phyloP scores from a whole-genome alignment of 345 rosid species.

The Fremontodendron californicum region DNA sequence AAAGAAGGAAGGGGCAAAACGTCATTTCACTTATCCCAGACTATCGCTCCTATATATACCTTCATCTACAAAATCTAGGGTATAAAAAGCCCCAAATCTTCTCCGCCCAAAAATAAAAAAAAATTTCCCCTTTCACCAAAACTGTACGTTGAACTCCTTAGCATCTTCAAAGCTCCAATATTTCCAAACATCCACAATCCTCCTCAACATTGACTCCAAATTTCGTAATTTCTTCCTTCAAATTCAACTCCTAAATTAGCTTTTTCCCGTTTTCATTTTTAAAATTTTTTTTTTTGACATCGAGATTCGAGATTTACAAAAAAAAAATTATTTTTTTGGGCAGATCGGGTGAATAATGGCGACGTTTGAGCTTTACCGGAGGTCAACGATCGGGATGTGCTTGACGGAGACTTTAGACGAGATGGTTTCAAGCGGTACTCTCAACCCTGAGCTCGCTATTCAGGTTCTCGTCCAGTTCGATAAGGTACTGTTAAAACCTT shows the following conservation, averaged over 20 bases:
- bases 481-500: constrained; percentile 46
- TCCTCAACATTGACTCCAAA: constrained; percentile 26
- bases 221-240: constrained; percentile 22
- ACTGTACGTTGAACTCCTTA: constrained; percentile 30
- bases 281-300: background rate
- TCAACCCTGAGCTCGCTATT: constrained; percentile 91
- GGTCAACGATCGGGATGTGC: constrained; percentile 98
- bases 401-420: constrained; percentile 94
- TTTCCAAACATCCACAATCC: constrained; percentile 16
- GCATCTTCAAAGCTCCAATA: background rate
- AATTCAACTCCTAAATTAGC: background rate
- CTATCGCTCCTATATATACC: constrained; percentile 61
- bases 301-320: constrained; percentile 1
- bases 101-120: constrained; percentile 47
- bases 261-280: background rate
- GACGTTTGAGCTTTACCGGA: constrained; percentile 94
- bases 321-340: no score
- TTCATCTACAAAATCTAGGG: constrained; percentile 74
- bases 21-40: constrained; percentile 23
- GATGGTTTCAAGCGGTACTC: constrained; percentile 92
- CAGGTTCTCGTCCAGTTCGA: constrained; percentile 98
- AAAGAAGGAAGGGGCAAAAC: constrained; percentile 19
- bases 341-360: constrained; percentile 59
- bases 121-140: constrained; percentile 9
- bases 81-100: constrained; percentile 63